Percentiles rank a stretch among this genome's conserved stretches.
phyloP scores from a whole-genome alignment of 176 grass and related monocot genomes.

The Phoenix roebelenii region DNA sequence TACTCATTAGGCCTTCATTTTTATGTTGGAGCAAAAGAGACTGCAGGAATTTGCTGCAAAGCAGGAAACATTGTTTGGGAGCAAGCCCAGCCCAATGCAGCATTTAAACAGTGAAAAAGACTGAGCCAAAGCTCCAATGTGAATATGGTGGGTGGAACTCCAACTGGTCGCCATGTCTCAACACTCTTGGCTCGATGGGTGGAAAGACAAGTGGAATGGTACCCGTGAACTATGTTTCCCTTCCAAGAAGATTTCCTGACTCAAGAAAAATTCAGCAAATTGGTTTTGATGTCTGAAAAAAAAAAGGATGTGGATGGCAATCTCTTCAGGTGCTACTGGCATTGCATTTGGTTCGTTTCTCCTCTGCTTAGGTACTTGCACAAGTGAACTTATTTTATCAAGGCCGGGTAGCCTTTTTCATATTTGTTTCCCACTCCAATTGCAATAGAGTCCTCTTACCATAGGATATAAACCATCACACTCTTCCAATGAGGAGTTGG shows the following conservation, averaged over 20 bases:
- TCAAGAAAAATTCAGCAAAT: constrained; percentile 16
- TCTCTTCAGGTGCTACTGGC: too few species aligned
- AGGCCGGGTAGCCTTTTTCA: too few species aligned
- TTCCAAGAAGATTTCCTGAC: constrained; percentile 28
- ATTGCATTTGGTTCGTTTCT: too few species aligned
- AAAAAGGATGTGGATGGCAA: too few species aligned
- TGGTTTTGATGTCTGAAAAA: not conserved
- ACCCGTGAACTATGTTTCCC: constrained; percentile 63
- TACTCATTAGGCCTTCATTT: not conserved
- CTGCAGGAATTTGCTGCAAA: constrained; percentile 59
- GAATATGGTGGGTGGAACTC: constrained; percentile 57
- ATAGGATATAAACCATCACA: too few species aligned
- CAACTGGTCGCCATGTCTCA: constrained; percentile 24
- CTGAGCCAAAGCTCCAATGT: constrained; percentile 73
- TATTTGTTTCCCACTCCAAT: too few species aligned
- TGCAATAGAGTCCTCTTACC: too few species aligned
- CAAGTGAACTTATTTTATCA: too few species aligned
- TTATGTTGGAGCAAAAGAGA: constrained; percentile 66
- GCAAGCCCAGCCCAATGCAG: constrained; percentile 61
- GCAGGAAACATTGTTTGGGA: constrained; percentile 44
- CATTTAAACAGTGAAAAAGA: constrained; percentile 44
- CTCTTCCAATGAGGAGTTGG: too few species aligned
- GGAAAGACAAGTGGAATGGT: constrained; percentile 21
- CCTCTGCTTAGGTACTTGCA: too few species aligned
- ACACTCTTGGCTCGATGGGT: constrained; percentile 35